These are phyloP conservation scores for Metschnikowia rubicola DNA, from an alignment of 805 yeast species.

Conservation along the genomic window DNA sequence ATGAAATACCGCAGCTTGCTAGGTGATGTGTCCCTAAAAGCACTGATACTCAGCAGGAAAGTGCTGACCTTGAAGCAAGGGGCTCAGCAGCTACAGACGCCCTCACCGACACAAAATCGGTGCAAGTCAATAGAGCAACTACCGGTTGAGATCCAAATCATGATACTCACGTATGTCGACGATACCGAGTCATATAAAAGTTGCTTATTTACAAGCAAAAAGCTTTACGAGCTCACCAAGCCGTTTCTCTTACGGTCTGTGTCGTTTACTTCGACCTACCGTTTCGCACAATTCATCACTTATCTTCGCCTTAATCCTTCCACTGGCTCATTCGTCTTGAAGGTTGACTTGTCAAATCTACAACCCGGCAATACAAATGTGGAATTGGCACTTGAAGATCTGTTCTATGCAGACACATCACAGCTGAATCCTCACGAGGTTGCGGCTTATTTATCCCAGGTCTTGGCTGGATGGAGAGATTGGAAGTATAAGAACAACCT, in stretches of 20 bases:
- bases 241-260: conserved; percentile 54
- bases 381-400: conserved; percentile 11
- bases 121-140: conserved; percentile 25
- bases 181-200: conserved; percentile 32
- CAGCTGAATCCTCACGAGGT: not conserved
- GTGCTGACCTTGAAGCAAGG: conserved; percentile 15
- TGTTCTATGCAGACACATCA: not conserved
- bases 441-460: conserved; percentile 1
- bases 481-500: conserved; percentile 77
- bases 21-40: conserved; percentile 45
- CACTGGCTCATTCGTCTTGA: conserved; percentile 54
- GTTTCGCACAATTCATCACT: conserved; percentile 78
- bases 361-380: conserved; percentile 31
- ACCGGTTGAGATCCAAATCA: conserved; percentile 43
- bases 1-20: conserved; percentile 49
- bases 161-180: conserved; percentile 35
- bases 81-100: not conserved
- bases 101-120: not conserved
- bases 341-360: conserved; percentile 54
- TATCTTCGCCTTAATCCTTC: conserved; percentile 53
- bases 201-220: conserved; percentile 49
- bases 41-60: conserved; percentile 36
- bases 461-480: conserved; percentile 86
- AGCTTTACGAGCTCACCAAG: conserved; percentile 50
- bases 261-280: conserved; percentile 62